These are phyloP conservation scores for Suillus variegatus DNA, from an alignment of 768 basidiomycete species.

Conservation along the genomic window DNA sequence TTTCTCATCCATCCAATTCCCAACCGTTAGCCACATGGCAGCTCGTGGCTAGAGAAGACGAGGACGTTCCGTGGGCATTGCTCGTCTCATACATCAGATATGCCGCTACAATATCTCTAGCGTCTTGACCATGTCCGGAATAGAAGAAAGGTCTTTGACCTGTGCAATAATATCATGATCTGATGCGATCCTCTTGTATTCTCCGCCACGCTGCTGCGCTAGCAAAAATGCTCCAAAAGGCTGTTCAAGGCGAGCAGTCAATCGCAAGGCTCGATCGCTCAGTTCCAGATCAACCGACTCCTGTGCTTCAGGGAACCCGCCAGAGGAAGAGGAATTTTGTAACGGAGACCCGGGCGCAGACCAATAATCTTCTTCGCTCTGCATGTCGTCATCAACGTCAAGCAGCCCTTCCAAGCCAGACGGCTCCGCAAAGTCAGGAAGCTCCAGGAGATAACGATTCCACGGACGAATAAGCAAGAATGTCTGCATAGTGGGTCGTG, in stretches of 20 bases:
- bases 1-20: no score
- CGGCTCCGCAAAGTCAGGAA: not conserved
- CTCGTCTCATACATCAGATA: not conserved
- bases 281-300: not conserved
- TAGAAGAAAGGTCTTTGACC: not conserved
- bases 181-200: not conserved
- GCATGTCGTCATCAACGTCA: not conserved
- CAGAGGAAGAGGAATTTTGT: no score
- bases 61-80: no score
- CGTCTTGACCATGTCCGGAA: not conserved
- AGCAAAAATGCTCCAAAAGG: not conserved
- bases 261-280: not conserved
- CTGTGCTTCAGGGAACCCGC: not conserved
- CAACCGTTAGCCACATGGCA: no score
- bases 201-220: not conserved
- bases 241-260: not conserved
- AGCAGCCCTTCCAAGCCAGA: not conserved
- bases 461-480: not conserved
- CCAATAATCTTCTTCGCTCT: not conserved
- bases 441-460: not conserved
- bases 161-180: not conserved
- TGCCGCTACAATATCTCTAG: not conserved
- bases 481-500: not conserved
- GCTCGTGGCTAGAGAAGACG: no score
- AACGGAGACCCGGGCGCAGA: no score